phyloP scores from a whole-genome alignment of 768 basidiomycete species.

The Boletus bicolor region DNA sequence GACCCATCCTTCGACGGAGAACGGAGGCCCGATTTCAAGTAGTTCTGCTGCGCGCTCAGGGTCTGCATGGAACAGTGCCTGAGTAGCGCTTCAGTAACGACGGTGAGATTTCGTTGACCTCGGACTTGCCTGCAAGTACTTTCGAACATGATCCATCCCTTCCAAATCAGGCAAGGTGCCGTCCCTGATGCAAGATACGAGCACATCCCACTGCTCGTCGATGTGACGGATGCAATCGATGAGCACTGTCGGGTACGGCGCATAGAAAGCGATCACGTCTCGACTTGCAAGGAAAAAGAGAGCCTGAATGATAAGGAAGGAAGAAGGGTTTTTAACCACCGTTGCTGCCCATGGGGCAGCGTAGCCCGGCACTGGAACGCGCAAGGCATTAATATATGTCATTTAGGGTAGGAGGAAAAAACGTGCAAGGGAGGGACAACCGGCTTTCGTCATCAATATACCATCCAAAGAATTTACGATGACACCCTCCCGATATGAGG shows the following conservation, averaged over 20 bases:
- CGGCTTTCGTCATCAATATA: slow-evolving; percentile 7
- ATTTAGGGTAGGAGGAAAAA: neutral
- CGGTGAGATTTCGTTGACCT: no score
- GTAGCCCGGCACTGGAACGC: slow-evolving; percentile 6
- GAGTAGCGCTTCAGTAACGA: neutral
- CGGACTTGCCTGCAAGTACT: slow-evolving; percentile 10
- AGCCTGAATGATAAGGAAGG: slow-evolving; percentile 20
- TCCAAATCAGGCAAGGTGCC: slow-evolving; percentile 18
- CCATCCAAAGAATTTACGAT: slow-evolving; percentile 11
- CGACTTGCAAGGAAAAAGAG: slow-evolving; percentile 17
- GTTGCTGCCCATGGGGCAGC: slow-evolving; percentile 20
- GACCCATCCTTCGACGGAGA: slow-evolving; percentile 15
- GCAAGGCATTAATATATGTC: neutral
- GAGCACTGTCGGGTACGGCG: slow-evolving; percentile 8
- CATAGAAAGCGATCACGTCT: neutral
- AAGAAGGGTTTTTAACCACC: slow-evolving; percentile 7
- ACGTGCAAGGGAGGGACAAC: neutral
- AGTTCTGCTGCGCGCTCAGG: slow-evolving; percentile 22
- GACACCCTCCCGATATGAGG: neutral
- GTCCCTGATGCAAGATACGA: slow-evolving; percentile 13
- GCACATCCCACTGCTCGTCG: slow-evolving; percentile 18
- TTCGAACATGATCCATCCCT: slow-evolving; percentile 8
- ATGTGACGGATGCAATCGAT: slow-evolving; percentile 12
- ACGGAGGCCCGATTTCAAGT: slow-evolving; percentile 11
- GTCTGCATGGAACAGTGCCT: slow-evolving; percentile 14